Evolutionary conservation across 192 early-diverging fungal species (phyloP).

Genomic region (Funneliformis geosporum): DNA sequence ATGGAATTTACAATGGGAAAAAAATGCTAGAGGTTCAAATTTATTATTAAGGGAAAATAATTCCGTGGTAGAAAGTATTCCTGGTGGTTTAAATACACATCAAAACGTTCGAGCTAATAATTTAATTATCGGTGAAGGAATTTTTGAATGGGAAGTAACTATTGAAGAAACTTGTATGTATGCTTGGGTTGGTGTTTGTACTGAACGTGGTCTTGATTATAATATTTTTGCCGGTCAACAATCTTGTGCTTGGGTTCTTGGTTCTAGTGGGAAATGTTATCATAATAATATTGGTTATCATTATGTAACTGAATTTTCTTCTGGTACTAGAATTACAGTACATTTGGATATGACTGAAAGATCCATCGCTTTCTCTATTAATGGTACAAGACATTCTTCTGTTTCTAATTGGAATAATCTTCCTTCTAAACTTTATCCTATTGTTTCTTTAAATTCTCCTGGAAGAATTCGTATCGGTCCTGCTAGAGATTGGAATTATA

Average conservation of each 20-base stretch:
- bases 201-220: background rate
- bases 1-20: background rate
- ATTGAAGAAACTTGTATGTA: background rate
- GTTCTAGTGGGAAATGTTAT: background rate
- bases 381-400: constrained; percentile 4
- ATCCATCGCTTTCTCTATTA: constrained; percentile 6
- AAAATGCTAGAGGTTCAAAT: background rate
- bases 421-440: constrained; percentile 29
- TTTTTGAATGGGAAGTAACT: constrained; percentile 23
- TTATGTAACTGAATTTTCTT: constrained; percentile 4
- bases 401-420: constrained; percentile 11
- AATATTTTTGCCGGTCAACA: background rate
- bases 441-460: background rate
- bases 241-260: background rate
- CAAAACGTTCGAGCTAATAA: constrained; percentile 3
- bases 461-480: background rate
- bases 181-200: constrained; percentile 19
- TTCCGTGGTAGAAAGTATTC: background rate
- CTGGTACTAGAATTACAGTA: constrained; percentile 14
- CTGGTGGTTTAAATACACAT: background rate
- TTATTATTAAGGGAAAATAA: background rate
- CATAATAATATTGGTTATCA: background rate
- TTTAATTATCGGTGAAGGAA: background rate
- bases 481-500: background rate
- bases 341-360: constrained; percentile 32